Evolutionary conservation across 768 basidiomycete species (phyloP), one percentile per base, ranked within the genome.

Genomic region (Polyporus arcularius): DNA sequence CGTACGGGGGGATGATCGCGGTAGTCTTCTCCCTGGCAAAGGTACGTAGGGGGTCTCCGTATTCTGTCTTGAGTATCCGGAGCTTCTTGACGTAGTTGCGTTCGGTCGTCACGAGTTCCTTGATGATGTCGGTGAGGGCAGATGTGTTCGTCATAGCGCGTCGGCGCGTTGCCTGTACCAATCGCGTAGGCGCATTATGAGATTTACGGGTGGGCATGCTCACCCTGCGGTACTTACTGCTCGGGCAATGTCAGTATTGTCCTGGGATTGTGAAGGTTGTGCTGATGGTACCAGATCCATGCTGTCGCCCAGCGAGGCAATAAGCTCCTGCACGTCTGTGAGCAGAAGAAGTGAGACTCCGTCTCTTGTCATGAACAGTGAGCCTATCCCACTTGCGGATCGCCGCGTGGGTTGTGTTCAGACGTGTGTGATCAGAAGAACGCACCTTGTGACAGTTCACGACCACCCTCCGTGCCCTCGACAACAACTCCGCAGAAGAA

Each of bases 401-500:
- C 46, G 10, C 21, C 46, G 21, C 21, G 21, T 28, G 7, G 7
- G 21, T 4, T 10, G 26, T 45, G n/a, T 45, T 21, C 21, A 30
- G 21, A 12, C 46, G 28, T 30, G 18, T 53, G 12, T 56, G 41
- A 35, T 12, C 35, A 18, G 18, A 40, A 42, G 45, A 26, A 72
- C 73, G 69, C 71, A 87, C 90, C 90, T 73, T 87, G 85, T 41
- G 86, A 81, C 52, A 91, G 80, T 59, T 85, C 80, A 66, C 79
- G 82, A 6, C 88, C 89, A 64, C 84, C 81, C 64, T 89, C 88
- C 41, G 89, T 86, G 53, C 86, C 87, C 75, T 97, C 94, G 32
- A 96, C 88, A 14, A 96, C 91, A 18, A 96, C 90, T 46, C 91
- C 92, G 70, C 90, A 92, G 71, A 90, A 90, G 73, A 96, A 96